Conservation (phyloP, 371 early-diverging fungal genomes). For the Haplosporangium sp. region DNA sequence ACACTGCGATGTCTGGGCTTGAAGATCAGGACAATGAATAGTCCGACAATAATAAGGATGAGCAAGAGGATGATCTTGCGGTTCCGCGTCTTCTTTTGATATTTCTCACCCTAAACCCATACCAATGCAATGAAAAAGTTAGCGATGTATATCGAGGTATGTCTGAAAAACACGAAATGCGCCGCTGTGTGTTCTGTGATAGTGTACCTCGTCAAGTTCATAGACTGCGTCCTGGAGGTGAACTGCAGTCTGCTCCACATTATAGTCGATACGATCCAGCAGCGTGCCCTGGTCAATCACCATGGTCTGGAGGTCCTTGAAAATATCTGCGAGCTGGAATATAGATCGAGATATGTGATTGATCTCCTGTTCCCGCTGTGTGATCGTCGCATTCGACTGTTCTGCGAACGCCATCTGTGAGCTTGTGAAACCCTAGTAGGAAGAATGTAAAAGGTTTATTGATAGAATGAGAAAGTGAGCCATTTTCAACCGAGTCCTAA, state of each 20-base stretch:
- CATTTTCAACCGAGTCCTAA: neutral
- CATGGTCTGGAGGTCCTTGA: conserved; percentile 91
- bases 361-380: conserved; percentile 91
- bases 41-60: conserved; percentile 66
- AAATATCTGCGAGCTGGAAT: conserved; percentile 89
- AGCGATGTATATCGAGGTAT: too few species aligned
- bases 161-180: neutral
- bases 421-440: conserved; percentile 81
- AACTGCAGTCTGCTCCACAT: conserved; percentile 87
- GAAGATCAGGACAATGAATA: conserved; percentile 73
- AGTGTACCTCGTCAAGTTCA: conserved; percentile 82
- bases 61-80: conserved; percentile 73
- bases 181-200: too few species aligned
- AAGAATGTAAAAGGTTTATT: neutral
- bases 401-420: conserved; percentile 83
- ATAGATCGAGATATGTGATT: conserved; percentile 94
- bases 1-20: conserved; percentile 57
- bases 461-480: neutral
- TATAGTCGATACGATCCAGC: conserved; percentile 97
- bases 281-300: conserved; percentile 98
- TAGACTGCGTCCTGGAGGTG: conserved; percentile 86
- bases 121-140: neutral
- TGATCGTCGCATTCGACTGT: conserved; percentile 71
- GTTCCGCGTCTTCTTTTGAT: conserved; percentile 74
- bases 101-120: conserved; percentile 62